Evolutionary conservation across 352 stramenopile genomes (phyloP).

Genomic region (Phytophthora pinifolia): DNA sequence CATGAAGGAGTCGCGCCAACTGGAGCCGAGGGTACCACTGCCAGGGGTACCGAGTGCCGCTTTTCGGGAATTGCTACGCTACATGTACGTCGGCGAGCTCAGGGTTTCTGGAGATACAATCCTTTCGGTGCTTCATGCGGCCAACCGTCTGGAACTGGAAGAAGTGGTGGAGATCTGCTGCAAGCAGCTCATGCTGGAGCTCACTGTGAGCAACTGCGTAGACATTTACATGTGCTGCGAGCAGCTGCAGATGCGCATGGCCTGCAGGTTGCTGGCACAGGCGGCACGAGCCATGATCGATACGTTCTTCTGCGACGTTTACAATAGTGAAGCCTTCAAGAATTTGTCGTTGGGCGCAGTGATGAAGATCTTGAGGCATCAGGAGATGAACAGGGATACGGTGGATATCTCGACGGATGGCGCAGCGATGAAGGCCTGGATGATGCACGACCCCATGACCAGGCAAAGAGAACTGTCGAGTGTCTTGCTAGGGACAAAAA

Average conservation of each 20-base stretch:
- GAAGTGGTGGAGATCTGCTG: conserved; percentile 75
- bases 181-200: conserved; percentile 70
- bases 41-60: conserved; percentile 45
- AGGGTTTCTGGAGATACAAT: conserved; percentile 57
- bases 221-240: conserved; percentile 76
- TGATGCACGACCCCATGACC: conserved; percentile 44
- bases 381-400: conserved; percentile 20
- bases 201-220: conserved; percentile 65
- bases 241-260: conserved; percentile 45
- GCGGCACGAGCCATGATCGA: conserved; percentile 64
- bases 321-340: conserved; percentile 56
- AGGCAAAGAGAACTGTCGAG: conserved; percentile 34
- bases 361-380: conserved; percentile 43
- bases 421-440: conserved; percentile 47
- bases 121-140: conserved; percentile 57
- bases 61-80: conserved; percentile 55
- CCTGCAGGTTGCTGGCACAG: conserved; percentile 54
- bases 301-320: conserved; percentile 59
- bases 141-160: conserved; percentile 70
- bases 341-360: conserved; percentile 46
- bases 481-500: conserved; percentile 1
- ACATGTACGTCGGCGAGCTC: conserved; percentile 74
- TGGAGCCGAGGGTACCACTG: conserved; percentile 44
- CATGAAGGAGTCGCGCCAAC: conserved; percentile 53
- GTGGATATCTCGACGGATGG: conserved; percentile 25